These are phyloP conservation scores for Athelia psychrophila DNA, from an alignment of 1,284 basidiomycete genomes.

Conservation along the genomic window DNA sequence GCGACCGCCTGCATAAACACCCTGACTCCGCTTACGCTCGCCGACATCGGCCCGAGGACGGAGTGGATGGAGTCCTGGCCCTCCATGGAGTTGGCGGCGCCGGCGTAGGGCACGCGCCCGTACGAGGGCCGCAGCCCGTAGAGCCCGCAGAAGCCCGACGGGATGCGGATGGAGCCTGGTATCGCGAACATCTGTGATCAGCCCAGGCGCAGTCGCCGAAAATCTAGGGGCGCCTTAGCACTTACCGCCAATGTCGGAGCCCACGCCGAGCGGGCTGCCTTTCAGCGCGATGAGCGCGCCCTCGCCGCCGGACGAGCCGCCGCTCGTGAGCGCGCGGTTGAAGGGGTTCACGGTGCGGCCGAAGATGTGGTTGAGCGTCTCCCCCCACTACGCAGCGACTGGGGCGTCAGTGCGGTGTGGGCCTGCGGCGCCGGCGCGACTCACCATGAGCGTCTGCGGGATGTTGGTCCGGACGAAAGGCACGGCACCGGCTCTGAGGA, in stretches of 20 bases:
- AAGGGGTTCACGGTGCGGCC: slow-evolving; percentile 45
- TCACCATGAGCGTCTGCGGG: slow-evolving; percentile 42
- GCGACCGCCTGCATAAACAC: slow-evolving; percentile 47
- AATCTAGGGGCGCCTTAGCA: too few species aligned
- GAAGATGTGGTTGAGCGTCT: slow-evolving; percentile 32
- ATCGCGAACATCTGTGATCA: background rate
- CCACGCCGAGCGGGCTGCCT: slow-evolving; percentile 66
- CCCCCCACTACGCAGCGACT: slow-evolving; percentile 32
- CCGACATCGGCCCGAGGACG: slow-evolving; percentile 54
- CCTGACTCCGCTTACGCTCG: slow-evolving; percentile 29
- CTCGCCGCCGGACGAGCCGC: slow-evolving; percentile 59
- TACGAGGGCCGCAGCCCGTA: slow-evolving; percentile 55
- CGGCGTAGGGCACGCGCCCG: slow-evolving; percentile 51
- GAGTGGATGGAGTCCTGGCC: slow-evolving; percentile 54
- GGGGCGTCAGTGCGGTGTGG: slow-evolving; percentile 20
- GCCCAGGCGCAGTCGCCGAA: too few species aligned
- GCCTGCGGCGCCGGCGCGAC: slow-evolving; percentile 17
- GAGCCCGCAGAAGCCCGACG: slow-evolving; percentile 47
- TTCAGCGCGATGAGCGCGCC: slow-evolving; percentile 56
- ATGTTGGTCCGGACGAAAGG: slow-evolving; percentile 49
- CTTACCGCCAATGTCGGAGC: slow-evolving; percentile 76
- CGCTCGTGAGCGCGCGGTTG: slow-evolving; percentile 47
- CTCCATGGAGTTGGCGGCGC: slow-evolving; percentile 40
- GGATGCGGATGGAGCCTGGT: slow-evolving; percentile 51
- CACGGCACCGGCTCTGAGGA: slow-evolving; percentile 39